Evolutionary conservation across 2,329 filamentous ascomycete genomes (phyloP).

Genomic region (Fusarium musae): DNA sequence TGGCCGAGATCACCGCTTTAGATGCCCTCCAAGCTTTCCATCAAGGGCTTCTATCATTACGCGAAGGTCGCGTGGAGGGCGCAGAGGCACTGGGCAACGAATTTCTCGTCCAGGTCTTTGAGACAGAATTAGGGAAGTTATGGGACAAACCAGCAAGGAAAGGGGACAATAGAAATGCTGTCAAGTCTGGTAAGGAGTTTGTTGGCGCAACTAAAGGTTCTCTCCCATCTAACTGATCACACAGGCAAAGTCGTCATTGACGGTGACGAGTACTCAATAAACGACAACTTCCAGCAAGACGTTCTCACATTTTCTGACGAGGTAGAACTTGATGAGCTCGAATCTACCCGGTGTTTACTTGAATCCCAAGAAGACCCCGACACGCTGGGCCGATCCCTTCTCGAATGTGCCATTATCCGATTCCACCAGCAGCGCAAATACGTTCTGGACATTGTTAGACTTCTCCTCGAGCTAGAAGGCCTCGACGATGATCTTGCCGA

Average conservation of each 20-base stretch:
- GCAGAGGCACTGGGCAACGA: constrained; percentile 76
- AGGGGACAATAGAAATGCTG: constrained; percentile 76
- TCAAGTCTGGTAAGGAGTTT: constrained; percentile 70
- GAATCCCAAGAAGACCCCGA: constrained; percentile 76
- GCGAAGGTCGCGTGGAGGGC: constrained; percentile 70
- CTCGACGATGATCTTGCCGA: constrained; percentile 64
- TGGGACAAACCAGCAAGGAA: constrained; percentile 81
- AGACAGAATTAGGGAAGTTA: constrained; percentile 76
- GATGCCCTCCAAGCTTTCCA: constrained; percentile 86
- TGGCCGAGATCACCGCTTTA: constrained; percentile 80
- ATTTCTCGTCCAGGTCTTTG: constrained; percentile 76
- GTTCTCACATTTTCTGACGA: constrained; percentile 86
- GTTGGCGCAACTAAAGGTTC: constrained; percentile 4
- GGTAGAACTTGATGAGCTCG: constrained; percentile 88
- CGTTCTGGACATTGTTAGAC: constrained; percentile 83
- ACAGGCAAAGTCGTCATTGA: constrained; percentile 80
- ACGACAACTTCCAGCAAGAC: constrained; percentile 87
- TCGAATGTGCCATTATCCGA: constrained; percentile 83
- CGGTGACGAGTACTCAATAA: constrained; percentile 81
- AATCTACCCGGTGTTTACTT: constrained; percentile 81
- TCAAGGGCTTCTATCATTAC: constrained; percentile 82
- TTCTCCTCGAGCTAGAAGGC: constrained; percentile 76
- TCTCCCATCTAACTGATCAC: constrained; percentile 29
- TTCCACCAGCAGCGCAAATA: constrained; percentile 89
- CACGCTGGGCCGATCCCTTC: constrained; percentile 75